phyloP scores from a whole-genome alignment of 2,329 filamentous ascomycete genomes.

The Neofusicoccum sp. region DNA sequence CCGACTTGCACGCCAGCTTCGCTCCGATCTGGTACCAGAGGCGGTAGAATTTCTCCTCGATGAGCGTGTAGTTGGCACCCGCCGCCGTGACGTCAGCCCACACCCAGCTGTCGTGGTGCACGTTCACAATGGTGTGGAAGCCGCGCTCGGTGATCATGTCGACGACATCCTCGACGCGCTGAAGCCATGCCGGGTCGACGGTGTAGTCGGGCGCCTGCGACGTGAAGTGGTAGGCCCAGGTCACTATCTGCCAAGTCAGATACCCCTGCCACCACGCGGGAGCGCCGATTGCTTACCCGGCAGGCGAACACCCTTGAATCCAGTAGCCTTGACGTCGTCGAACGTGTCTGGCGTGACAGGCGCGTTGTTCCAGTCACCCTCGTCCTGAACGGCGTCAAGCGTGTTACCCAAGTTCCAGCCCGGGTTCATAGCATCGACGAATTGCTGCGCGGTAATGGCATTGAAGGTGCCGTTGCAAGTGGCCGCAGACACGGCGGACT shows the following conservation, averaged over 20 bases:
- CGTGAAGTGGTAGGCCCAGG: constrained; percentile 58
- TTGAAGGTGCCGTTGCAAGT: constrained; percentile 33
- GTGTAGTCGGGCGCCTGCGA: constrained; percentile 52
- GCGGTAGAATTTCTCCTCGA: constrained; percentile 56
- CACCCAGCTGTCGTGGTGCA: constrained; percentile 60
- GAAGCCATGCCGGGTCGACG: constrained; percentile 55
- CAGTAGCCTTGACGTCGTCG: constrained; percentile 51
- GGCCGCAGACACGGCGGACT: background rate
- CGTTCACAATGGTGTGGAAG: constrained; percentile 56
- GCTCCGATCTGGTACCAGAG: constrained; percentile 59
- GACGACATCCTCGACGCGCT: constrained; percentile 58
- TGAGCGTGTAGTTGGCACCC: constrained; percentile 49
- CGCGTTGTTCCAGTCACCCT: constrained; percentile 60
- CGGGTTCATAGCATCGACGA: constrained; percentile 49
- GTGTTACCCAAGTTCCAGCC: constrained; percentile 64
- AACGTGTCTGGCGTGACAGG: constrained; percentile 52
- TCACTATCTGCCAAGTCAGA: constrained; percentile 41
- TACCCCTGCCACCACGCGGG: background rate
- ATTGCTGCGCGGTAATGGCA: constrained; percentile 47
- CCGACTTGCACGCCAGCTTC: constrained; percentile 55
- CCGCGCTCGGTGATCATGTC: constrained; percentile 54
- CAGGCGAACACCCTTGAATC: constrained; percentile 59
- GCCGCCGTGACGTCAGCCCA: constrained; percentile 55
- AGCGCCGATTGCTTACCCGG: constrained; percentile 39
- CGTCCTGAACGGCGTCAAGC: constrained; percentile 55